Base-by-base conservation (phyloP, 805 yeast genomes). In the Ogataea siamensis region DNA sequence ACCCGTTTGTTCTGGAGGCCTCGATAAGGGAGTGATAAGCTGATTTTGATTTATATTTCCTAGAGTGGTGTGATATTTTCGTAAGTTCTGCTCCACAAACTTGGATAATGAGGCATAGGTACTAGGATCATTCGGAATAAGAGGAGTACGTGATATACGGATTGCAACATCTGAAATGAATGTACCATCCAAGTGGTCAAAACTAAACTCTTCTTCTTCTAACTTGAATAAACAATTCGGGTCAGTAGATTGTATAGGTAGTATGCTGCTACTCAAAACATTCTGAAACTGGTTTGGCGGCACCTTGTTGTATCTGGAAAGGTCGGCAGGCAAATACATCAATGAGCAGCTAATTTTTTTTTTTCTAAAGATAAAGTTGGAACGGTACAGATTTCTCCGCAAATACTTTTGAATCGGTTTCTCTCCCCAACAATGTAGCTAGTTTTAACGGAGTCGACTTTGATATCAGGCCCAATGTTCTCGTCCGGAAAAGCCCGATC, bases 81-180 rank as follows among this genome's bases (percentile, higher is more conserved):
- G 46, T 32, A 76, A 65, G 25, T 68, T 56, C 27, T 57, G 60
- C 36, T 71, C 71, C 5, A 74, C 65, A 47, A 72, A 78, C 39
- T 66, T 67, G 1, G 80, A 77, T 16, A 74, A 47, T 7, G 78
- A 68, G 1, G 74, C 76, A 45, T 76, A 75, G 0, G 80, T 74
- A 10, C 67, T 66, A 9, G 79, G 74, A 44, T 76, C 64, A 30
- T 50, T 45, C 42, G 67, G 42, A 38, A 66, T 46, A 37, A 64
- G 44, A 26, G 69, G 66, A 15, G 70, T 55, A 36, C 69, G 43
- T 25, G 68, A 54, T n/a, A 63, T 49, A 26, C 66, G 49, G 6
- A 64, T 45, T 1, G 53, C 62, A 21, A 57, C 34, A 28, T 61
- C 61, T 0, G 67, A 57, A 29, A 46, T 49, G 49, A 53, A 62